Conservation (phyloP, 2,329 filamentous ascomycete species). For the Trichoderma asperellum region DNA sequence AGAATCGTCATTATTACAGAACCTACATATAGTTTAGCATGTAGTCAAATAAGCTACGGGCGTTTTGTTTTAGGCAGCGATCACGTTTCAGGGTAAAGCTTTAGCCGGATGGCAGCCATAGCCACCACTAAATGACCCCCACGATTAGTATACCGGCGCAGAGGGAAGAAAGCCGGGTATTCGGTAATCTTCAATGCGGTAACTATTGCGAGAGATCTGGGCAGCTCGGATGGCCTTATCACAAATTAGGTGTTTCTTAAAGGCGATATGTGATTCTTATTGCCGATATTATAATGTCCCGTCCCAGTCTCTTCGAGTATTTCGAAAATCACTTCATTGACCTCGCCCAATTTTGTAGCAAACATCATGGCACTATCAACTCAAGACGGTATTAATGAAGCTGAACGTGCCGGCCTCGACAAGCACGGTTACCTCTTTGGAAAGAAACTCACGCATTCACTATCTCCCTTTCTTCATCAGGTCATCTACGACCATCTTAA, state of each 20-base stretch:
- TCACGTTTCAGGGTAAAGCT: constrained; percentile 15
- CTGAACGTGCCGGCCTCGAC: constrained; percentile 11
- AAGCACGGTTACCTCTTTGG: constrained; percentile 25
- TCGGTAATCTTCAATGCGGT: constrained; percentile 12
- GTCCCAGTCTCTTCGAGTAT: background rate
- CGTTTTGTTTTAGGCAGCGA: background rate
- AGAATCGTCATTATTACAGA: background rate
- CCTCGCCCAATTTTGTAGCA: background rate
- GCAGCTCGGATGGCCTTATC: background rate
- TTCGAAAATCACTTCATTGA: background rate
- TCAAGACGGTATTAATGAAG: background rate
- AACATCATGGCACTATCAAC: background rate
- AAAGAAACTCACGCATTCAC: constrained; percentile 20
- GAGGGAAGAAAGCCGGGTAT: constrained; percentile 9
- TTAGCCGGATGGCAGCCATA: constrained; percentile 16
- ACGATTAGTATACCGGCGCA: background rate
- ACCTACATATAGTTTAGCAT: background rate
- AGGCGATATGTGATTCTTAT: background rate
- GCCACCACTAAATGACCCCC: constrained; percentile 10
- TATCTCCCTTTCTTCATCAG: constrained; percentile 23
- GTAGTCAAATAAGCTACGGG: background rate
- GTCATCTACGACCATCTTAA: constrained; percentile 23
- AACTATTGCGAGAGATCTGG: background rate
- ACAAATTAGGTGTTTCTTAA: background rate
- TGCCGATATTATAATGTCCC: background rate